Percentiles rank a stretch among this genome's conserved stretches.
phyloP scores from a whole-genome alignment of 805 yeast species.

The Yamadazyma olivae region DNA sequence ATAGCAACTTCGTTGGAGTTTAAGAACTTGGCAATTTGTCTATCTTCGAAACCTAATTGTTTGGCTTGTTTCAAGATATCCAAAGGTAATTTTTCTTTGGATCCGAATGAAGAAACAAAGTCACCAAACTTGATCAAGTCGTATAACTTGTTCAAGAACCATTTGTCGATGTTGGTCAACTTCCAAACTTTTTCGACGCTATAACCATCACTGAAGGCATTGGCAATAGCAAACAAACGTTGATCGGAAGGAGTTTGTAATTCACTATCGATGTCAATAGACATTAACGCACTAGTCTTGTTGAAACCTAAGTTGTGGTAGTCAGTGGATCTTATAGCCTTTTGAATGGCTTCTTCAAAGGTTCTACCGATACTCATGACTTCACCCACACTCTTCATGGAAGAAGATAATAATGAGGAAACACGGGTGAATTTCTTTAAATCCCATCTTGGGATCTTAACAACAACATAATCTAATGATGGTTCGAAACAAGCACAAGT shows the following conservation, averaged over 20 bases:
- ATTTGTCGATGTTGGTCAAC: constrained; percentile 86
- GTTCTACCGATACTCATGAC: constrained; percentile 99
- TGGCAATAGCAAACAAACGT: constrained; percentile 93
- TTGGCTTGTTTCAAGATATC: constrained; percentile 76
- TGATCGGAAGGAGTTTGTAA: constrained; percentile 97
- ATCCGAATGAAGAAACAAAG: constrained; percentile 53
- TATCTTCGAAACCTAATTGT: constrained; percentile 94
- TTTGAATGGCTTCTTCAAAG: constrained; percentile 96
- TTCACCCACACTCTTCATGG: constrained; percentile 99
- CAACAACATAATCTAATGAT: constrained; percentile 91
- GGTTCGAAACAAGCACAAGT: constrained; percentile 98
- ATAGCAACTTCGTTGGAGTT: constrained; percentile 90
- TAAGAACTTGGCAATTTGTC: constrained; percentile 89
- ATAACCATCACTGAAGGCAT: constrained; percentile 86
- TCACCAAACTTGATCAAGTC: constrained; percentile 71
- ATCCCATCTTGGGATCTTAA: constrained; percentile 99
- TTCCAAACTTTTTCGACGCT: constrained; percentile 91
- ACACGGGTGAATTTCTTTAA: constrained; percentile 92
- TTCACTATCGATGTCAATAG: constrained; percentile 89
- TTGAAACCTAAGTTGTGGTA: constrained; percentile 94
- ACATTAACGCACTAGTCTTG: constrained; percentile 79
- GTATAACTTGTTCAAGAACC: constrained; percentile 89
- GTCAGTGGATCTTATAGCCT: constrained; percentile 94
- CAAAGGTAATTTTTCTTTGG: constrained; percentile 61
- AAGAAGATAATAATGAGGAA: constrained; percentile 78